Evolutionary conservation across 179 eudicot genomes (phyloP).

Genomic region (Beta macrorhiza): DNA sequence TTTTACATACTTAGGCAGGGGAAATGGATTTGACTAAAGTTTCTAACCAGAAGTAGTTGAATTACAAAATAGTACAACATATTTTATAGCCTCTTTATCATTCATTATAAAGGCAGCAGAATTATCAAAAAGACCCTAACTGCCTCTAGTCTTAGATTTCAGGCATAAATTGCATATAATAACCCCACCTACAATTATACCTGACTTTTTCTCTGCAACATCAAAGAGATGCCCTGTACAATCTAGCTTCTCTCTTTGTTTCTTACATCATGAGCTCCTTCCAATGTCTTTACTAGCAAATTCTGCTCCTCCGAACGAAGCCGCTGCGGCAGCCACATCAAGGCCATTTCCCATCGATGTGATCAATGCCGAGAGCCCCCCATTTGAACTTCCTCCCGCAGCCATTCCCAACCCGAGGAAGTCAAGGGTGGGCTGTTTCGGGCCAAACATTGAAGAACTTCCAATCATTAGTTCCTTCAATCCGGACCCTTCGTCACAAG

Average conservation of each 20-base stretch:
- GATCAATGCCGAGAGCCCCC: slow-evolving; percentile 65
- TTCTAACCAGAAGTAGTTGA: slow-evolving; percentile 23
- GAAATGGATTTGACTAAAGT: slow-evolving; percentile 25
- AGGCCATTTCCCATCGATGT: slow-evolving; percentile 67
- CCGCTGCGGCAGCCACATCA: slow-evolving; percentile 40
- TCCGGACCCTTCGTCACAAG: slow-evolving; percentile 64
- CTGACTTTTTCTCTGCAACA: slow-evolving; percentile 1
- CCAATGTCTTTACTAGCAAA: slow-evolving; percentile 42
- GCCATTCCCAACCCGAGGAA: slow-evolving; percentile 90
- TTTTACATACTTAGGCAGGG: slow-evolving; percentile 23
- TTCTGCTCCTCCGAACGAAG: slow-evolving; percentile 45
- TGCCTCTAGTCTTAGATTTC: slow-evolving; percentile 28
- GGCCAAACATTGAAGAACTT: slow-evolving; percentile 68
- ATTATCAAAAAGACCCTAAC: slow-evolving; percentile 30
- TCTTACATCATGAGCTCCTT: slow-evolving; percentile 31
- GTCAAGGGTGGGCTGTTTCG: slow-evolving; percentile 85
- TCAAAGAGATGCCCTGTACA: slow-evolving; percentile 33
- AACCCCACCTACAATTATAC: slow-evolving; percentile 10
- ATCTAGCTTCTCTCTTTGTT: slow-evolving; percentile 13
- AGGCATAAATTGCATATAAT: slow-evolving; percentile 14
- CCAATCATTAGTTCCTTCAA: slow-evolving; percentile 83
- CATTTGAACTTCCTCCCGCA: slow-evolving; percentile 55
- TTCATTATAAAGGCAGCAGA: slow-evolving; percentile 32
- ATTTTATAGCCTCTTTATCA: slow-evolving; percentile 17
- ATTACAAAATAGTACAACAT: slow-evolving; percentile 29